These are phyloP conservation scores for Priceomyces fermenticarens DNA, from an alignment of 805 yeast genomes.

Conservation along the genomic window DNA sequence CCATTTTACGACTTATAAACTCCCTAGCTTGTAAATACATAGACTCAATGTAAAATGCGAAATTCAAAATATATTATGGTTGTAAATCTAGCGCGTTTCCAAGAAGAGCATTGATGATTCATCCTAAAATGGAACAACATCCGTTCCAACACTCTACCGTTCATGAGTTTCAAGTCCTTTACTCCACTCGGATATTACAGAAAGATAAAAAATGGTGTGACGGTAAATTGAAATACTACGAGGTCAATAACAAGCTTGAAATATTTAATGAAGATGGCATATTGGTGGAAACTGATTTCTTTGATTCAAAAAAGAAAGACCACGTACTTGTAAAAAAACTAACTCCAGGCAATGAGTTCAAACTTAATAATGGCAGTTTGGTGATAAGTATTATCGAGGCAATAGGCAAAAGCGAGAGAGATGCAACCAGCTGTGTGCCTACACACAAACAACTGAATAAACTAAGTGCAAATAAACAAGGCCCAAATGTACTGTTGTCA, in stretches of 20 bases:
- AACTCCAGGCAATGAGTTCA: constrained; percentile 18
- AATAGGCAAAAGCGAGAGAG: constrained; percentile 34
- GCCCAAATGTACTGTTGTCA: too few species aligned
- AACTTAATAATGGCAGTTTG: constrained; percentile 23
- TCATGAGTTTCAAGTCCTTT: constrained; percentile 46
- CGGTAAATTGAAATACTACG: constrained; percentile 44
- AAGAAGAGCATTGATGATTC: not conserved
- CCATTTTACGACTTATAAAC: constrained; percentile 51
- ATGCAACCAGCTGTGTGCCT: constrained; percentile 25
- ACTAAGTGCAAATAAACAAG: too few species aligned
- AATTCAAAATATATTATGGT: not conserved
- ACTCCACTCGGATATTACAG: constrained; percentile 43
- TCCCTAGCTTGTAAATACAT: constrained; percentile 6
- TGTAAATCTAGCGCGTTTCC: too few species aligned
- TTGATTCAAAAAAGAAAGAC: constrained; percentile 16
- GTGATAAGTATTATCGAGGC: constrained; percentile 29
- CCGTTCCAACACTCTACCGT: constrained; percentile 35
- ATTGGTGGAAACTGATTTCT: constrained; percentile 34
- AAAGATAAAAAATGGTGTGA: constrained; percentile 52
- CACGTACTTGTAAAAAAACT: constrained; percentile 17
- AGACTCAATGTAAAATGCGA: not conserved
- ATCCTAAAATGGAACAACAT: constrained; percentile 4
- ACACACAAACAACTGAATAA: not conserved
- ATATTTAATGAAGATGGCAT: constrained; percentile 34
- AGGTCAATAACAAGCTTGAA: constrained; percentile 47